phyloP scores from a whole-genome alignment of 495 filamentous ascomycete species.

The Friedmanniomyces endolithicus region DNA sequence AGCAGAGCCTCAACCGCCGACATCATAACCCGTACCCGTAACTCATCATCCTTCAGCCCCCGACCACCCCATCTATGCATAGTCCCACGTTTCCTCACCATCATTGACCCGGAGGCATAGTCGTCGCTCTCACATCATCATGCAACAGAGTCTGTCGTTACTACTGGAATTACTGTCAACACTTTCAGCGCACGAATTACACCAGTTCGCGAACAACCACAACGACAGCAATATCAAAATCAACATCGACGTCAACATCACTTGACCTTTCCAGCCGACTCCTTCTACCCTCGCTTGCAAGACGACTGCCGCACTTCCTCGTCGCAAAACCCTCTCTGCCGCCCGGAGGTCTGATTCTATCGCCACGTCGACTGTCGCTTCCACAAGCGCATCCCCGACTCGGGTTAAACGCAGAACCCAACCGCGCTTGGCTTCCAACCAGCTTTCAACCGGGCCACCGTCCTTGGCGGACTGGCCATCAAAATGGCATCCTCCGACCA shows the following conservation, averaged over 20 bases:
- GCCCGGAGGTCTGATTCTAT: too few relatives aligned
- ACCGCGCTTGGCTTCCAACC: not conserved
- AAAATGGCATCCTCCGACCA: not conserved
- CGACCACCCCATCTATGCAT: not conserved
- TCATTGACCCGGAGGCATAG: too few relatives aligned
- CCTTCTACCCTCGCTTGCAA: not conserved
- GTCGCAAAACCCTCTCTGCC: not conserved
- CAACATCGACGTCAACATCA: not conserved
- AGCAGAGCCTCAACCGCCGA: not conserved
- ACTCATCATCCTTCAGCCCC: not conserved
- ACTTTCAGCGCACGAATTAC: too few relatives aligned
- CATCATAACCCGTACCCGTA: not conserved
- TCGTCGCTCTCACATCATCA: conserved; percentile 1
- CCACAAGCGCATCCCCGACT: too few relatives aligned
- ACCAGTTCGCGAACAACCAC: too few relatives aligned
- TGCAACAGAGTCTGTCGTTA: not conserved
- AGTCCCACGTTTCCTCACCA: not conserved
- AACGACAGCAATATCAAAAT: too few relatives aligned
- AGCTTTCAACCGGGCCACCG: not conserved
- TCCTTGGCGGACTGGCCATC: not conserved
- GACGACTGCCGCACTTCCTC: not conserved
- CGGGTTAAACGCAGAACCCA: too few relatives aligned
- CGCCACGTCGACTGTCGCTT: too few relatives aligned
- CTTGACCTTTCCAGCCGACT: not conserved
- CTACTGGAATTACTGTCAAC: not conserved